These are phyloP conservation scores for Colletotrichum spaethianum DNA, from an alignment of 2,329 filamentous ascomycete species.

Conservation along the genomic window DNA sequence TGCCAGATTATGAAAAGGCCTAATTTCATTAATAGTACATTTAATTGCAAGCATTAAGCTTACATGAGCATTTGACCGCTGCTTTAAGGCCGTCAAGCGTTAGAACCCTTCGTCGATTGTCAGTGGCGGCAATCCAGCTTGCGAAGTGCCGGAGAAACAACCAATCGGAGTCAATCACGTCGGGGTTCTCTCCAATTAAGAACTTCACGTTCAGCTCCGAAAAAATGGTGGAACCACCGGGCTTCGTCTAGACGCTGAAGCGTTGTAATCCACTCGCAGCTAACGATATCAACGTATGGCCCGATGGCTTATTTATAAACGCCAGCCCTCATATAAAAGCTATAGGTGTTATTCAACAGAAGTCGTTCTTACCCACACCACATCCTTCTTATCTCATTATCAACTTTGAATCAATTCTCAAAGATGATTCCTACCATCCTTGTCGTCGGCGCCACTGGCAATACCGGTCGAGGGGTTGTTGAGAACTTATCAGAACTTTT, in stretches of 20 bases:
- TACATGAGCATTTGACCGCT: not conserved
- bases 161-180: not conserved
- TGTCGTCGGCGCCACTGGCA: not conserved
- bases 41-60: too few species aligned
- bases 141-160: not conserved
- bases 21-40: too few species aligned
- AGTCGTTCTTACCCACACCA: too few species aligned
- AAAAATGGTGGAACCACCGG: not conserved
- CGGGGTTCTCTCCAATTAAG: not conserved
- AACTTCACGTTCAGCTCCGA: not conserved
- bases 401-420: not conserved
- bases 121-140: not conserved
- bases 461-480: not conserved
- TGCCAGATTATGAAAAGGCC: too few species aligned
- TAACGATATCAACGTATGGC: too few species aligned
- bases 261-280: too few species aligned
- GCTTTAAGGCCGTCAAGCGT: not conserved
- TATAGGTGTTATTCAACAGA: too few species aligned
- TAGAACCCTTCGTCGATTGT: too few species aligned
- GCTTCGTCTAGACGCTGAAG: too few species aligned
- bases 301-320: too few species aligned
- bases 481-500: not conserved
- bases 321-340: too few species aligned
- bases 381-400: too few species aligned
- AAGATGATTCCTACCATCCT: not conserved